Evolutionary conservation across 441 rosid genomes (phyloP), one percentile per base, ranked within the genome.

Genomic region (Brassica balearica): DNA sequence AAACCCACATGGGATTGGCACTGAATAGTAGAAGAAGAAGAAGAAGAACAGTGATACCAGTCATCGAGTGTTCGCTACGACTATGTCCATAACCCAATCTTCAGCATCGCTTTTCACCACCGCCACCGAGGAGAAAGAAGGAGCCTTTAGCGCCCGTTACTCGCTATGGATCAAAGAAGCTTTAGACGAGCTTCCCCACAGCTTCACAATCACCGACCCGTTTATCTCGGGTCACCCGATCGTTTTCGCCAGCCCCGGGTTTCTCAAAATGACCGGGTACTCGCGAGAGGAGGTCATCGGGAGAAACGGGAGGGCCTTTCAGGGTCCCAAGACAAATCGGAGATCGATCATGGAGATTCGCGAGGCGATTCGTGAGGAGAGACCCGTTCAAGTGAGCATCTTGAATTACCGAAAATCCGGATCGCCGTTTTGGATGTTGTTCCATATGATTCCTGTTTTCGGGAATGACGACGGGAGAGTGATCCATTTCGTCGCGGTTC

Each of bases 361-460:
- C 8, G 94, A 92, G 78, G 98, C 97, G 11, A 86, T 92, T 68
- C 84, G 95, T 2, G 90, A 86, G 68, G 97, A 87, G 89, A 87
- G 89, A 71, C 68, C 82, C 1, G 25, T 88, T 68, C 86, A 90
- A 82, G 76, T 91, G 10, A 87, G 69, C 76, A 72, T 94, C 65
- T 81, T 91, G 90, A 94, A 94, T 83, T 92, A 94, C 51, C 84
- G 89, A 3, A 94, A 90, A 78, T 94, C 92, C 66, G 97, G 97
- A 65, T 87, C 95, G 2, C 94, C 98, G 22, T 91, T 91, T 81
- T 92, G 98, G 98, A 82, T 92, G 87, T 38, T 91, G 87, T 94
- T 94, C 77, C 89, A 81, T 43, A 83, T 92, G 95, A 64, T 62
- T 55, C 98, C 97, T 2, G 87, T 95, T 65, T 92, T 91, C 61